Percentiles rank a stretch among this genome's conserved stretches.
Conservation (phyloP, 2,329 filamentous ascomycete species). For the Lanzia echinophila region DNA sequence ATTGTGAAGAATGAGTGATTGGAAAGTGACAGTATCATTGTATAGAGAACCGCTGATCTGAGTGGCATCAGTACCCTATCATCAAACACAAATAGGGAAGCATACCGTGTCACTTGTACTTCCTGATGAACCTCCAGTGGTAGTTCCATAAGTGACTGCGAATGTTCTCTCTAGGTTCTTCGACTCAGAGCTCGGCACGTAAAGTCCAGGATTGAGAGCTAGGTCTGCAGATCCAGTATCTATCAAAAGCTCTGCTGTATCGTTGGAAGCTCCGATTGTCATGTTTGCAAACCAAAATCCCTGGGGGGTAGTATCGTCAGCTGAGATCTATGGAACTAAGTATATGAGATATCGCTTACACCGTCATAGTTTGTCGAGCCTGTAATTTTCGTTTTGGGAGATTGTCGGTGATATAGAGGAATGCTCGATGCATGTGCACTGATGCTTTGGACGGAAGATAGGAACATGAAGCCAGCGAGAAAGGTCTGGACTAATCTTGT, state of each 20-base stretch:
- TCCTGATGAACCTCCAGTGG: constrained; percentile 2
- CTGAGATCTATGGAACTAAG: no score
- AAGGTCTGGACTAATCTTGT: no score
- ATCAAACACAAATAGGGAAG: no score
- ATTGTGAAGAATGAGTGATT: background rate
- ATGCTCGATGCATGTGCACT: background rate
- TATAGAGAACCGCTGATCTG: constrained; percentile 8
- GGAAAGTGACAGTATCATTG: background rate
- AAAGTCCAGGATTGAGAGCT: constrained; percentile 12
- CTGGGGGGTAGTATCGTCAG: background rate
- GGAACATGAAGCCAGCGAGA: no score
- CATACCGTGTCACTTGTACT: constrained; percentile 2
- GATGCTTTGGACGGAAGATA: background rate
- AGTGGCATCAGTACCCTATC: background rate
- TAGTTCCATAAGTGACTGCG: constrained; percentile 4
- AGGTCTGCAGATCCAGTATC: constrained; percentile 14
- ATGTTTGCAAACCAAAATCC: constrained; percentile 15
- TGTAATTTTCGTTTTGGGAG: background rate
- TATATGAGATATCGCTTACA: background rate
- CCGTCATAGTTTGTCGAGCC: background rate
- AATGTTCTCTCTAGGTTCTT: background rate
- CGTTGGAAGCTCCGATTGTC: constrained; percentile 2
- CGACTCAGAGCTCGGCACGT: background rate
- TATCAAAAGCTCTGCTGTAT: constrained; percentile 10
- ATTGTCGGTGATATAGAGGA: background rate